phyloP scores from a whole-genome alignment of 305 asterid genomes.

The Fraxinus xanthoxyloides region DNA sequence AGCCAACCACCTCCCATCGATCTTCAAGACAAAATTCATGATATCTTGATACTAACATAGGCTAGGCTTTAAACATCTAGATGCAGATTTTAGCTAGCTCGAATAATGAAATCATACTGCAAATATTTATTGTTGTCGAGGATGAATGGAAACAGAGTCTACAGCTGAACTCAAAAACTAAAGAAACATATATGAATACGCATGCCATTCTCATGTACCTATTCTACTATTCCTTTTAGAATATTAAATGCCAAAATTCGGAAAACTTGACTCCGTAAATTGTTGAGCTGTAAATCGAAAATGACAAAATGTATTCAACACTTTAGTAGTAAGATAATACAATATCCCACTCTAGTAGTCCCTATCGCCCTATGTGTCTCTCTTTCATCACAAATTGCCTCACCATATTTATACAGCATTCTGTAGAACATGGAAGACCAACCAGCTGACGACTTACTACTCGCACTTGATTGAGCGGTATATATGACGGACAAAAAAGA shows the following conservation, averaged over 20 bases:
- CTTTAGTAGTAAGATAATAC: background rate
- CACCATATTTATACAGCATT: background rate
- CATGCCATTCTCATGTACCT: background rate
- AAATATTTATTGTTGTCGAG: no score
- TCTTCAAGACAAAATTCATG: no score
- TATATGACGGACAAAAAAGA: constrained; percentile 73
- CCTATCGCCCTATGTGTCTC: background rate
- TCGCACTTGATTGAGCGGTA: constrained; percentile 66
- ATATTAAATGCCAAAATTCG: background rate
- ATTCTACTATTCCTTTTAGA: background rate
- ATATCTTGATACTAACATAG: background rate
- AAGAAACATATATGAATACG: background rate
- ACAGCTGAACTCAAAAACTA: background rate
- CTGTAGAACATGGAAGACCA: background rate
- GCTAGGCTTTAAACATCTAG: background rate
- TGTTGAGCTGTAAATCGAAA: background rate
- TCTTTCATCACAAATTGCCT: background rate
- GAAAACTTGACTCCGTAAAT: background rate
- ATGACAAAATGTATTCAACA: constrained; percentile 3
- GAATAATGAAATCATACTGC: background rate
- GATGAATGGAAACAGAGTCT: background rate
- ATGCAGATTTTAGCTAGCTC: background rate
- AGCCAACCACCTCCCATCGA: no score
- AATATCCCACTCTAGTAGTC: background rate
- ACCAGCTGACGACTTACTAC: constrained; percentile 19